Base-by-base conservation (phyloP, 108 stramenopile genomes). In the Halocafeteria seosinensis region DNA sequence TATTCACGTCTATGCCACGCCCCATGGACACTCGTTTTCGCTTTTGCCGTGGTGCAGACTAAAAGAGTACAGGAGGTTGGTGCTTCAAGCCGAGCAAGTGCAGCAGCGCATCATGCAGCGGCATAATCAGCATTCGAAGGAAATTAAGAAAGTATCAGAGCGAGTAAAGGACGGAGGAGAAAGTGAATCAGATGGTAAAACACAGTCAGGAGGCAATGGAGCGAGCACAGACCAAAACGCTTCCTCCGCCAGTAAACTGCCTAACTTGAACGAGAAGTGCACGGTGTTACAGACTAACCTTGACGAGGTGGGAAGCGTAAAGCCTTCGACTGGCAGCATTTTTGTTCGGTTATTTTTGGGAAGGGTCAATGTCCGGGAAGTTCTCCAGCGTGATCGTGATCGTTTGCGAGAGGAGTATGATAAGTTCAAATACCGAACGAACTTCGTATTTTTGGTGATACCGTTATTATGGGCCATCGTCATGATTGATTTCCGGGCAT, bases 341-440 rank as follows among this genome's bases (percentile, higher is more conserved):
- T 67, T 67, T 51, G 21, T 63, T 30, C 66, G 66, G 24, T 37
- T 67, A 31, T 37, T 67, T 13, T 50, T 67, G 34, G 66, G 66
- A 1, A 26, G 62, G 8, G 61, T 67, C 35, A 67, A 67, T 24
- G 66, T 67, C 27, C 59, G 61, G 59, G 21, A 25, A 29, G 29
- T 21, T 38, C 30, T 31, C 12, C 42, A 61, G 38, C 34, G 12
- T 25, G 66, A 67, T 13, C 34, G 66, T 32, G 17, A 37, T 21
- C 17, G 34, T 27, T 26, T 67, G 0, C 30, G 34, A 42, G 61
- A 62, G 12, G 66, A 67, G 66, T 62, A 62, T 42, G 34, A 67
- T 60, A 62, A 67, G 61, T 67, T 67, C 66, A 62, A 62, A 33
- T 42, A 24, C 9, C 61, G 66, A 3, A 67, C 66, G 23, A 67